Evolutionary conservation across 2,329 filamentous ascomycete genomes (phyloP), one percentile per base, ranked within the genome.

Genomic region (Trichoderma atroviride): DNA sequence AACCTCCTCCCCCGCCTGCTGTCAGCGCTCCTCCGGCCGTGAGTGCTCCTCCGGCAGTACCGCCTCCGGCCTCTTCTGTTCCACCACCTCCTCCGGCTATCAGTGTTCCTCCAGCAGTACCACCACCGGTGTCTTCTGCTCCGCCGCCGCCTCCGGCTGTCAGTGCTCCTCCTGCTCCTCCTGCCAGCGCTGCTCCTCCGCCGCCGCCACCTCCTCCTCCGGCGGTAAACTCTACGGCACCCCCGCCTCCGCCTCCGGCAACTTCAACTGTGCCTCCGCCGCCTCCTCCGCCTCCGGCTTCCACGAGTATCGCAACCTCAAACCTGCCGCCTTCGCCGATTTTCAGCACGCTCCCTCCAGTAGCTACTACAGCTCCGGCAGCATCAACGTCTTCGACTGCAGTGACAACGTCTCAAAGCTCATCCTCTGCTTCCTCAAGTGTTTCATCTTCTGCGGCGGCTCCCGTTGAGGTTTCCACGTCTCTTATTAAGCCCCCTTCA

Each of bases 1-100:
- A 50, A 37, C 55, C 68, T 37, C 56, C 57, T 62, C 60, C 53
- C 22, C 69, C 71, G 13, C 60, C 64, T 37, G 69, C 69, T 29
- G 43, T 40, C n/a, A 55, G 62, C 24, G 47, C 64, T 11, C 69
- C 47, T 59, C 70, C 57, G 57, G 59, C 53, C 35, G 59, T 43
- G 57, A 56, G 63, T 37, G 43, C 56, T 22, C 68, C 71, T n/a
- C 43, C 70, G 16, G 5, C 37, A 40, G 37, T 40, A 40, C 57
- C 52, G 2, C 37, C 56, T 4, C 31, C 56, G 13, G 19, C 37
- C 10, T 16, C 37, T 59, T 14, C 43, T n/a, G 14, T 29, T 22
- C 22, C 64, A 14, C 40, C 64, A 5, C 64, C 64, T 9, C 37
- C 40, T 43, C 40, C 40, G 16, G 16, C 40, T 43, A 19, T n/a